Conservation (phyloP, 768 basidiomycete genomes). For the Suillus lakei region DNA sequence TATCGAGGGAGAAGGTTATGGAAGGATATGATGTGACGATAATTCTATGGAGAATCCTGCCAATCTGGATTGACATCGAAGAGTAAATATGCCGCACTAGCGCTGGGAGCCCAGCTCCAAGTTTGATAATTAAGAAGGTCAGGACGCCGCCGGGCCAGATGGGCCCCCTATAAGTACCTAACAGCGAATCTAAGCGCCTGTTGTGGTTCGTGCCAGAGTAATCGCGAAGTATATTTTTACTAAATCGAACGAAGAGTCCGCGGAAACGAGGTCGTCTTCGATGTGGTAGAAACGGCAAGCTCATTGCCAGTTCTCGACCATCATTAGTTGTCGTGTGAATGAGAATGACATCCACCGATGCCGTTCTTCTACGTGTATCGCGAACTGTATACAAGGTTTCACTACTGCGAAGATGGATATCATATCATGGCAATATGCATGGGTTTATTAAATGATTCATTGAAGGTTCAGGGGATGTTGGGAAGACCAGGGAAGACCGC, state of each 20-base stretch:
- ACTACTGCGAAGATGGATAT: background rate
- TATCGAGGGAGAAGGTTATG: constrained; percentile 61
- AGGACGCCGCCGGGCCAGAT: background rate
- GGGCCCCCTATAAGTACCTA: background rate
- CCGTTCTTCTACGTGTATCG: background rate
- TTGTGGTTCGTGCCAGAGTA: background rate
- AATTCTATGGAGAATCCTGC: constrained; percentile 23
- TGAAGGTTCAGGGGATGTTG: background rate
- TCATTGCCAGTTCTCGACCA: background rate
- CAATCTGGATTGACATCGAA: constrained; percentile 8
- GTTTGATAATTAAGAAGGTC: background rate
- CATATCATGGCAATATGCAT: background rate
- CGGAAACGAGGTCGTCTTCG: background rate
- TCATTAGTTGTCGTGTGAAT: background rate
- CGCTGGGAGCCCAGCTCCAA: background rate
- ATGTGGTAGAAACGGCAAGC: background rate
- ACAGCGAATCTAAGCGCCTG: background rate
- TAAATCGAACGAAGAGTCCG: background rate
- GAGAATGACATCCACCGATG: background rate
- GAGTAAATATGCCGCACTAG: background rate
- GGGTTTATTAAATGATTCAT: background rate
- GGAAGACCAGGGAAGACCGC: background rate
- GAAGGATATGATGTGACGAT: constrained; percentile 47
- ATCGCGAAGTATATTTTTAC: background rate
- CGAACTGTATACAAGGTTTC: constrained; percentile 1